Conservation (phyloP, 2,329 filamentous ascomycete genomes). For the Xylariaceae sp. region DNA sequence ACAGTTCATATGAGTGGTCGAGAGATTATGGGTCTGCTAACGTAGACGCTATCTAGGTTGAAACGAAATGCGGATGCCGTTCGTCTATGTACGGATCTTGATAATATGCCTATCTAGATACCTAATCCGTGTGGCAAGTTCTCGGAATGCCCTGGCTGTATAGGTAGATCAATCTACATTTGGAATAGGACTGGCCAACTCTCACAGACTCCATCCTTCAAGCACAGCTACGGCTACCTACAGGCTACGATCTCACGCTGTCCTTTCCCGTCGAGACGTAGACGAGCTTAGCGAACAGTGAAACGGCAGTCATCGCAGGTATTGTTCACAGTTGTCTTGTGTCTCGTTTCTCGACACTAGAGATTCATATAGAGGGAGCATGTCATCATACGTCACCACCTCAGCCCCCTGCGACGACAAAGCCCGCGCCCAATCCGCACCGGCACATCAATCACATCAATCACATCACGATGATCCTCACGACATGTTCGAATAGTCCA, state of each 20-base stretch:
- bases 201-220: background rate
- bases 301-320: too few species aligned
- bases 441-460: background rate
- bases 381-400: constrained; percentile 1
- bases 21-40: too few species aligned
- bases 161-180: background rate
- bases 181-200: background rate
- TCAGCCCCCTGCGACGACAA: background rate
- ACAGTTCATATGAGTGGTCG: too few species aligned
- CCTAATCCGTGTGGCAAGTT: too few species aligned
- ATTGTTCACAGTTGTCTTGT: too few species aligned
- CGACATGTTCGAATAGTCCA: background rate
- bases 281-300: too few species aligned
- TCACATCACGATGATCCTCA: background rate
- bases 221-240: background rate
- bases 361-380: background rate
- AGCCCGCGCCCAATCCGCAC: background rate
- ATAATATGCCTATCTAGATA: too few species aligned
- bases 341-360: background rate
- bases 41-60: too few species aligned
- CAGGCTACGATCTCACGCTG: too few species aligned
- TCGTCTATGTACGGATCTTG: too few species aligned
- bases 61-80: too few species aligned
- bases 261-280: background rate
- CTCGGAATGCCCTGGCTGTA: background rate